Conservation (phyloP, 805 yeast species). For the Candida broadrunensis region DNA sequence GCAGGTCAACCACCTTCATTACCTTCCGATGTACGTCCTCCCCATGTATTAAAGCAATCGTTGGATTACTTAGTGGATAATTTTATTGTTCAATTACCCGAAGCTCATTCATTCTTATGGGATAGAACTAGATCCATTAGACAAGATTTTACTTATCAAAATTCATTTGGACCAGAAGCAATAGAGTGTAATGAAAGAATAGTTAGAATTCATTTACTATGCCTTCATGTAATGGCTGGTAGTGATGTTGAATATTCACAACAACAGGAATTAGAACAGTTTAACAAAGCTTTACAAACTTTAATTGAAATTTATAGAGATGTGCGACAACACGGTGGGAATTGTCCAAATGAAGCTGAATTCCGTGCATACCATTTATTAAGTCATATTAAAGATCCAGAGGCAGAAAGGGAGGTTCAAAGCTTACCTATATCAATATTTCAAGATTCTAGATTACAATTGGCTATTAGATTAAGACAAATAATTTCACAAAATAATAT, state of each 20-base stretch:
- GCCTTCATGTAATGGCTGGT: constrained; percentile 84
- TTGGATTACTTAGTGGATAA: constrained; percentile 68
- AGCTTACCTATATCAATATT: constrained; percentile 58
- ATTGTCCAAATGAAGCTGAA: constrained; percentile 84
- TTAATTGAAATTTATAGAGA: constrained; percentile 84
- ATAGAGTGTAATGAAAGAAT: constrained; percentile 89
- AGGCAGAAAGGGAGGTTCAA: constrained; percentile 73
- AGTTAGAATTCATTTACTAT: constrained; percentile 80
- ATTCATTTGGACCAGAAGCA: constrained; percentile 90
- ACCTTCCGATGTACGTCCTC: constrained; percentile 97
- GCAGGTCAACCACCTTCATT: constrained; percentile 98
- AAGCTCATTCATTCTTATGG: constrained; percentile 90
- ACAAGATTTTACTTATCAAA: constrained; percentile 95
- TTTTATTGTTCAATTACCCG: constrained; percentile 67
- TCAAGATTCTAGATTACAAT: constrained; percentile 55
- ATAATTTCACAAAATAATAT: constrained; percentile 61
- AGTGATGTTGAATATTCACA: constrained; percentile 70
- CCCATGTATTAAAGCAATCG: constrained; percentile 64
- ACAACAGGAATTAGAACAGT: constrained; percentile 94
- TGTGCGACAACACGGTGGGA: constrained; percentile 64
- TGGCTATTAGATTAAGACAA: constrained; percentile 69
- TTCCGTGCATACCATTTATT: constrained; percentile 84
- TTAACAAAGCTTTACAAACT: constrained; percentile 87
- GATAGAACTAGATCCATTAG: constrained; percentile 95
- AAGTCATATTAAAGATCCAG: constrained; percentile 80